Conservation (phyloP, 148 eudicot genomes). For the Silene uniflora region DNA sequence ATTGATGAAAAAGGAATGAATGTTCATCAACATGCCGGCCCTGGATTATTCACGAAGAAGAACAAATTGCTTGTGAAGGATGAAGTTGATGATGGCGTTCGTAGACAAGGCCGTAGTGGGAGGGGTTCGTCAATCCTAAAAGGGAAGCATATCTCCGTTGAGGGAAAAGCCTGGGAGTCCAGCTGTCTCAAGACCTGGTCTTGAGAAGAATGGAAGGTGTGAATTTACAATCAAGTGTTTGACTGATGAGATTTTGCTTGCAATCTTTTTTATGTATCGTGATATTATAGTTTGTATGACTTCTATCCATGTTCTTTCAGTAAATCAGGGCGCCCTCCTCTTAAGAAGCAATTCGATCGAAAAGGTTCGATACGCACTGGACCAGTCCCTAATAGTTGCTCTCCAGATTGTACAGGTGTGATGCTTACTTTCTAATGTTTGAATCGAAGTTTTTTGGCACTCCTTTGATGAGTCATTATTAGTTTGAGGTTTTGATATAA, state of each 20-base stretch:
- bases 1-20: conserved; percentile 46
- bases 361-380: conserved; percentile 75
- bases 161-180: conserved; percentile 63
- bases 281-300: conserved; percentile 7
- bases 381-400: conserved; percentile 46
- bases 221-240: neutral
- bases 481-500: no score
- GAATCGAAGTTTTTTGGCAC: conserved; percentile 2
- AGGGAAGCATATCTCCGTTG: conserved; percentile 52
- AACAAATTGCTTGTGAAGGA: conserved; percentile 53
- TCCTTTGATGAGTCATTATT: no score
- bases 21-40: conserved; percentile 44
- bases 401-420: conserved; percentile 70
- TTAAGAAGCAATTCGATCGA: conserved; percentile 72
- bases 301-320: conserved; percentile 40
- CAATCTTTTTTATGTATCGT: conserved; percentile 2
- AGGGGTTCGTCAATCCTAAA: conserved; percentile 63
- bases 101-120: conserved; percentile 74
- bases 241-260: neutral
- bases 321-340: conserved; percentile 78
- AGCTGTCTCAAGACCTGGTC: conserved; percentile 51
- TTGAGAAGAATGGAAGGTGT: conserved; percentile 87
- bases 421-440: neutral
- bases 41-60: conserved; percentile 51
- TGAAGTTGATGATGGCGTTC: conserved; percentile 61